phyloP scores from a whole-genome alignment of 1,284 basidiomycete species.

The Wallemia ichthyophaga region DNA sequence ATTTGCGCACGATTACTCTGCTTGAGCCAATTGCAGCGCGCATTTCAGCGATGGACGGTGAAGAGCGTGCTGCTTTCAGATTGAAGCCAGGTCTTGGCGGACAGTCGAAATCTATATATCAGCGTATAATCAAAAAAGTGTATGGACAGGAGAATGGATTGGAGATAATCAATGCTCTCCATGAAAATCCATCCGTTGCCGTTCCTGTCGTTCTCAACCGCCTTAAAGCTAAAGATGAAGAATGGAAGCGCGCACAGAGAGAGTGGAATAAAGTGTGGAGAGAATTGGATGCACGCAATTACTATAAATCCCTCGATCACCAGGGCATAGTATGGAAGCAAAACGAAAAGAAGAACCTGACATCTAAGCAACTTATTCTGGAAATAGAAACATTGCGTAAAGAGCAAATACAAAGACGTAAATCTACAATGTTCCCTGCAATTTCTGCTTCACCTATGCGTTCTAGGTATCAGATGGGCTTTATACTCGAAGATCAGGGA shows the following conservation, averaged over 20 bases:
- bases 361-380: slow-evolving; percentile 55
- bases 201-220: slow-evolving; percentile 74
- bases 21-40: slow-evolving; percentile 67
- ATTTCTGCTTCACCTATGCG: slow-evolving; percentile 14
- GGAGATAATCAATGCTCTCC: slow-evolving; percentile 68
- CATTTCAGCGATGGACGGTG: slow-evolving; percentile 63
- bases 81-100: slow-evolving; percentile 72
- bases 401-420: slow-evolving; percentile 37
- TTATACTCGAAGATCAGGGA: slow-evolving; percentile 40
- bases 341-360: slow-evolving; percentile 87
- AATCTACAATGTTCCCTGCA: slow-evolving; percentile 28
- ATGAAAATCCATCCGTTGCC: slow-evolving; percentile 68
- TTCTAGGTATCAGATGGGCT: slow-evolving; percentile 38
- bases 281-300: slow-evolving; percentile 86
- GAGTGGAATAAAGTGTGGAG: slow-evolving; percentile 96
- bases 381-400: slow-evolving; percentile 58
- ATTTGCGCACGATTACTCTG: slow-evolving; percentile 65
- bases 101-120: slow-evolving; percentile 59
- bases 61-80: slow-evolving; percentile 56
- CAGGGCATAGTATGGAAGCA: slow-evolving; percentile 82
- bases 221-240: slow-evolving; percentile 81
- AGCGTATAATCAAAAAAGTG: slow-evolving; percentile 77
- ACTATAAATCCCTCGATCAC: slow-evolving; percentile 87
- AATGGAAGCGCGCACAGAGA: slow-evolving; percentile 78
- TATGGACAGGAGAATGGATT: slow-evolving; percentile 51